phyloP scores from a whole-genome alignment of 2,329 filamentous ascomycete species.

The Exophiala mesophila region DNA sequence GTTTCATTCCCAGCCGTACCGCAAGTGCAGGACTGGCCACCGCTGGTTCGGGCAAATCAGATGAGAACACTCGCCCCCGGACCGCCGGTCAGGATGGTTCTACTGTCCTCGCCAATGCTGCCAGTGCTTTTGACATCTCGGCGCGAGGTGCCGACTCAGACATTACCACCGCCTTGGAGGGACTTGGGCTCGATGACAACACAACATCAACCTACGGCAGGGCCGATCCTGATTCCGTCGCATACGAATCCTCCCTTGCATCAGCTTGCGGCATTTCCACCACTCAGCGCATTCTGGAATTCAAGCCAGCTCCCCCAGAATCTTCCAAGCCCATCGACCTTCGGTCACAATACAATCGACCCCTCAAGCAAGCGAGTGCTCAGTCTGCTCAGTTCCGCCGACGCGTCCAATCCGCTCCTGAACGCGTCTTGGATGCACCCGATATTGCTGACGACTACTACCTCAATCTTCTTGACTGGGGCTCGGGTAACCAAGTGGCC shows the following conservation, averaged over 20 bases:
- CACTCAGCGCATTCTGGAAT: constrained; percentile 92
- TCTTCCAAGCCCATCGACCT: constrained; percentile 98
- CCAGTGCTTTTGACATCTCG: constrained; percentile 55
- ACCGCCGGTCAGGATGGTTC: constrained; percentile 67
- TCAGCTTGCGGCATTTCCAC: constrained; percentile 87
- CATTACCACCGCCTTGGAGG: constrained; percentile 71
- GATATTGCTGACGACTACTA: constrained; percentile 98
- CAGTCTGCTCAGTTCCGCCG: constrained; percentile 81
- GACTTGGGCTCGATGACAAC: constrained; percentile 69
- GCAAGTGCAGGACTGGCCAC: constrained; percentile 86
- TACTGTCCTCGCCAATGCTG: constrained; percentile 68
- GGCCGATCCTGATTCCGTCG: constrained; percentile 78
- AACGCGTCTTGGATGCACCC: constrained; percentile 92
- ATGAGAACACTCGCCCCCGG: constrained; percentile 71
- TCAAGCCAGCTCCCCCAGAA: constrained; percentile 97
- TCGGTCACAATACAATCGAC: constrained; percentile 95
- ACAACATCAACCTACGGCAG: constrained; percentile 62
- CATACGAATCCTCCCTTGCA: constrained; percentile 87
- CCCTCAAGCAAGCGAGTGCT: constrained; percentile 70
- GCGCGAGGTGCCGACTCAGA: constrained; percentile 64
- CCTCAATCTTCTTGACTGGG: constrained; percentile 97
- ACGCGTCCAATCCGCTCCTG: constrained; percentile 87
- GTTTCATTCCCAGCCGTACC: constrained; percentile 91
- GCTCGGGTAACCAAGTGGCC: constrained; percentile 92
- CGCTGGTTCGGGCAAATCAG: constrained; percentile 76